Conservation (phyloP, 768 basidiomycete species). For the Fomitopsis serialis region DNA sequence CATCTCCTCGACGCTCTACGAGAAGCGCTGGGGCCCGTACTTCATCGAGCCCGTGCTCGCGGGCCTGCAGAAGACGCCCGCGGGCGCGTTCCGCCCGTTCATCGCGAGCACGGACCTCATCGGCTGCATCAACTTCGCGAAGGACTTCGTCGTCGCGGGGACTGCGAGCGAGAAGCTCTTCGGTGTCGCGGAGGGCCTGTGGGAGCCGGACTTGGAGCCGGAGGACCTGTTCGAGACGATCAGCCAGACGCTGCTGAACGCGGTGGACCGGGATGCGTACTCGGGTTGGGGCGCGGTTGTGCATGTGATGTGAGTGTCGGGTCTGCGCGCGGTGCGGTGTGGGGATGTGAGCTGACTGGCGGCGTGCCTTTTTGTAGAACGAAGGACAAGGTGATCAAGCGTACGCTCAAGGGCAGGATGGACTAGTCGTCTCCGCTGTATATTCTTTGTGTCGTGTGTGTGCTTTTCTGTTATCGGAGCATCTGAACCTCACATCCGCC, state of each 20-base stretch:
- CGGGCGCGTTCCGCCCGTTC: constrained; percentile 79
- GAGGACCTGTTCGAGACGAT: constrained; percentile 99
- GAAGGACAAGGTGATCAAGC: constrained; percentile 48
- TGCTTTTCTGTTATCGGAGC: too few species aligned
- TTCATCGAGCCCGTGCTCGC: constrained; percentile 97
- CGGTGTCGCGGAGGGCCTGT: constrained; percentile 96
- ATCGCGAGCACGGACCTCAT: constrained; percentile 94
- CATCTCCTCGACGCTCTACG: constrained; percentile 92
- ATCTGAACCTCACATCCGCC: too few species aligned
- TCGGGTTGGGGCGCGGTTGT: constrained; percentile 97
- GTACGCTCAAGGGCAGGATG: constrained; percentile 49
- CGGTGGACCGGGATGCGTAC: constrained; percentile 92
- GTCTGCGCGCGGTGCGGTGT: not conserved
- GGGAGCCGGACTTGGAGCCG: constrained; percentile 95
- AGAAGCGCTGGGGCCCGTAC: constrained; percentile 93
- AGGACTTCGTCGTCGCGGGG: constrained; percentile 96
- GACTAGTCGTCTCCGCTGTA: constrained; percentile 30
- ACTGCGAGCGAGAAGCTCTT: constrained; percentile 89
- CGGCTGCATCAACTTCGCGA: constrained; percentile 88
- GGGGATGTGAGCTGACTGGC: not conserved
- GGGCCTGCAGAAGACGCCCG: constrained; percentile 70
- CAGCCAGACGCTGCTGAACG: constrained; percentile 91
- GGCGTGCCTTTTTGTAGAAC: constrained; percentile 22
- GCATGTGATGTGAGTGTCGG: constrained; percentile 78
- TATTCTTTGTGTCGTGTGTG: constrained; percentile 4